Evolutionary conservation across 2,329 filamentous ascomycete genomes (phyloP).

Genomic region (Tolypocladium nubicola): DNA sequence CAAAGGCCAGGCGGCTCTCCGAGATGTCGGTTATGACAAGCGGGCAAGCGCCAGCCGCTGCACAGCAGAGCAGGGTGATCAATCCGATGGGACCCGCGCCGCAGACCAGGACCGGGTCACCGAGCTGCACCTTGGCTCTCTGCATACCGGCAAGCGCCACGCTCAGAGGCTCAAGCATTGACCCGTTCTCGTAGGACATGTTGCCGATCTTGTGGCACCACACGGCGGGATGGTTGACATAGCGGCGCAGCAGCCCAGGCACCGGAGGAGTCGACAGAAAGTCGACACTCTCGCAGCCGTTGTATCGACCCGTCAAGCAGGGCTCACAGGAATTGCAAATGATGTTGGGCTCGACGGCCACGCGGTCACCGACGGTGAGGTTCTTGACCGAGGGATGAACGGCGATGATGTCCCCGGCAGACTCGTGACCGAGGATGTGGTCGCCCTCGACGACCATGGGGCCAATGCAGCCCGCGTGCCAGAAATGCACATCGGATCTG

Average conservation of each 20-base stretch:
- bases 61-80: conserved; percentile 73
- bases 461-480: conserved; percentile 89
- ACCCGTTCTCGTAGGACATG: conserved; percentile 87
- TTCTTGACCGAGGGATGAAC: conserved; percentile 68
- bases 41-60: conserved; percentile 80
- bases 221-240: conserved; percentile 86
- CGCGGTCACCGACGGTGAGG: conserved; percentile 77
- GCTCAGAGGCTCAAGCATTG: conserved; percentile 79
- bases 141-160: conserved; percentile 86
- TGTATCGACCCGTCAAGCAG: conserved; percentile 87
- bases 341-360: conserved; percentile 89
- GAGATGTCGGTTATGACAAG: conserved; percentile 94
- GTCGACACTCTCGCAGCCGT: conserved; percentile 76
- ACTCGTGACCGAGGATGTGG: conserved; percentile 93
- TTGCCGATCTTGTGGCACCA: conserved; percentile 96
- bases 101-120: conserved; percentile 80
- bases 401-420: conserved; percentile 72
- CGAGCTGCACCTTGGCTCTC: conserved; percentile 67
- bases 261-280: conserved; percentile 91
- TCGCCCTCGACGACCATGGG: conserved; percentile 86
- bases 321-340: conserved; percentile 87
- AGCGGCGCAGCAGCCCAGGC: conserved; percentile 75
- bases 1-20: conserved; percentile 72
- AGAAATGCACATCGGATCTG: conserved; percentile 93
- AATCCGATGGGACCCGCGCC: conserved; percentile 92